These are phyloP conservation scores for Panus rudis DNA, from an alignment of 768 basidiomycete genomes.

Conservation along the genomic window DNA sequence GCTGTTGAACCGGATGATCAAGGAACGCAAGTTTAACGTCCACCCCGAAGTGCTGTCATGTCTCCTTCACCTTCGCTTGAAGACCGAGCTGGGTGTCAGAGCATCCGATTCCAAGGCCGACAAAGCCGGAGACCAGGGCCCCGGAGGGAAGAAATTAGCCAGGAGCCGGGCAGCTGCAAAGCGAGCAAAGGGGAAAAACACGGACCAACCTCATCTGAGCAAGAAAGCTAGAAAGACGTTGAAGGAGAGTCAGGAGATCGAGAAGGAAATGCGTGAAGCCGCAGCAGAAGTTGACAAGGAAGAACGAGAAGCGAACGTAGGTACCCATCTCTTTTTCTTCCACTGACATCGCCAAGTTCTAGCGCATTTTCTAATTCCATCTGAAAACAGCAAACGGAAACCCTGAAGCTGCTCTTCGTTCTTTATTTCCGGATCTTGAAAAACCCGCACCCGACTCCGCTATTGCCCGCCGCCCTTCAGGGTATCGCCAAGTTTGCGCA, in stretches of 20 bases:
- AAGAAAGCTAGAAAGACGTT: constrained; percentile 84
- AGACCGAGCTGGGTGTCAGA: constrained; percentile 76
- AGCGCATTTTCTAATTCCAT: neutral
- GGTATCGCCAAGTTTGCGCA: constrained; percentile 94
- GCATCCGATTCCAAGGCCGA: constrained; percentile 67
- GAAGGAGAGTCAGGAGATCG: constrained; percentile 86
- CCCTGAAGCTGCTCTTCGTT: constrained; percentile 93
- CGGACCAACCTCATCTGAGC: constrained; percentile 70
- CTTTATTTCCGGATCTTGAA: constrained; percentile 96
- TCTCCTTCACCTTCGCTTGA: constrained; percentile 78
- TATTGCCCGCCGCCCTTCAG: constrained; percentile 82
- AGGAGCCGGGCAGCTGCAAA: constrained; percentile 39
- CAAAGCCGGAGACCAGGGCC: constrained; percentile 22
- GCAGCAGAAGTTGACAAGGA: constrained; percentile 91
- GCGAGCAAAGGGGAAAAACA: constrained; percentile 50
- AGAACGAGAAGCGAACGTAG: constrained; percentile 74
- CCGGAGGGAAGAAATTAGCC: constrained; percentile 28
- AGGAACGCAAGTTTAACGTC: constrained; percentile 84
- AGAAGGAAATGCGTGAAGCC: constrained; percentile 89
- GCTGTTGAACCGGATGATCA: constrained; percentile 91
- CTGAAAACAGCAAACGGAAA: constrained; percentile 82
- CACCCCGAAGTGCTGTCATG: constrained; percentile 85
- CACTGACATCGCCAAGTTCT: constrained; percentile 4
- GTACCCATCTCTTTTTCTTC: constrained; percentile 24
- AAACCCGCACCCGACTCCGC: constrained; percentile 65